Base-by-base conservation (phyloP, 73 alveolate genomes). In the Paramecium octaurelia region DNA sequence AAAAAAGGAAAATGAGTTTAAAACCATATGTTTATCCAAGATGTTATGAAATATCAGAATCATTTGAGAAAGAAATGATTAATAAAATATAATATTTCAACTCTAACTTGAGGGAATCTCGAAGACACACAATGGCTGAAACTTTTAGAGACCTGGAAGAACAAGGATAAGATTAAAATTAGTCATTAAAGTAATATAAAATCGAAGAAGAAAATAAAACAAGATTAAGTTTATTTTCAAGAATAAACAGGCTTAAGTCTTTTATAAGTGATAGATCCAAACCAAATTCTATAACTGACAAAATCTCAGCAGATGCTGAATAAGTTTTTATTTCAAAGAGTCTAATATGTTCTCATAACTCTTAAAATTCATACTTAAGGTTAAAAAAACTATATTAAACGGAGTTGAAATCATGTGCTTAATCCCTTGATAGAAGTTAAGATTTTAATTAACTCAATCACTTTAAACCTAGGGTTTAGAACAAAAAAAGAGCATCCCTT, bases 21-120 rank as follows among this genome's bases (percentile, higher is more conserved):
- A 64, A 64, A 16, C 84, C 84, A 27, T 64, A 64, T n/a, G 46
- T 64, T 16, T 64, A 64, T 64, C 84, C 84, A 10, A 64, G 84
- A 64, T 64, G 46, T 64, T 64, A 64, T 64, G 84, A 64, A 8
- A 64, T 64, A 14, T 14, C 84, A 64, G 84, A 64, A n/a, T 2
- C 84, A 64, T 64, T 64, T 64, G 84, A 64, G 84, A 64, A 64
- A 34, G 46, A 27, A 27, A 14, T 64, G 24, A 64, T 64, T 7
- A 27, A 2, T 23, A 64, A 64, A 64, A 64, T 34, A 16, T 12
- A 64, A 64, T 23, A 3, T 2, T 64, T 64, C 27, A 64, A 64
- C 8, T 64, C 84, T 64, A 27, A 34, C 42, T 64, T 27, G 12
- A 27, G 46, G 7, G 46, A 2, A 8, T 64, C 84, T 64, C 21